These are phyloP conservation scores for Ramalina peruviana DNA, from an alignment of 495 filamentous ascomycete species.

Conservation along the genomic window DNA sequence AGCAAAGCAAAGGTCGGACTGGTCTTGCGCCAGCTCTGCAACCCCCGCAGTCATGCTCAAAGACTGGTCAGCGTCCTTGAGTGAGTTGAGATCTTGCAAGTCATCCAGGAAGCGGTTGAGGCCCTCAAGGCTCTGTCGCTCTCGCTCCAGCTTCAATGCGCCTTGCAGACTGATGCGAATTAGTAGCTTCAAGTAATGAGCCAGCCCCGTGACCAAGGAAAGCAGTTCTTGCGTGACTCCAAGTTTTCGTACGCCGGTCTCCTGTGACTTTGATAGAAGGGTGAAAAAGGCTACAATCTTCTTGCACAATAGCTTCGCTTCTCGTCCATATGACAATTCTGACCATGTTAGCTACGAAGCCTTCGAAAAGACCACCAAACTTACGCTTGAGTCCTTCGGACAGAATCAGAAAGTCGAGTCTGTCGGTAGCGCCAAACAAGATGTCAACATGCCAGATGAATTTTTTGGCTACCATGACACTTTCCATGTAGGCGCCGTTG, in stretches of 20 bases:
- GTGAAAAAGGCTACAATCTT: constrained; percentile 98
- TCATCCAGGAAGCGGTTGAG: constrained; percentile 70
- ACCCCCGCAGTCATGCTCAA: constrained; percentile 63
- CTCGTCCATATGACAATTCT: constrained; percentile 83
- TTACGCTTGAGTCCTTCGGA: constrained; percentile 61
- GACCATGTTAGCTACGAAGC: constrained; percentile 4
- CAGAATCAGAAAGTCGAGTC: constrained; percentile 59
- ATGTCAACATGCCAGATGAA: constrained; percentile 96
- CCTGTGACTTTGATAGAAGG: constrained; percentile 82
- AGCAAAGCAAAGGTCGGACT: constrained; percentile 65
- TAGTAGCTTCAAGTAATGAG: constrained; percentile 95
- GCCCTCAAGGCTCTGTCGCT: constrained; percentile 57
- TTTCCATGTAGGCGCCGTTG: constrained; percentile 92
- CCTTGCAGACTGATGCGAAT: constrained; percentile 96
- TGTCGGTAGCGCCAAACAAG: constrained; percentile 78
- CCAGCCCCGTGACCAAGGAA: constrained; percentile 87
- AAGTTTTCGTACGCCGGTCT: constrained; percentile 69
- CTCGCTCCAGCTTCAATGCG: constrained; percentile 77
- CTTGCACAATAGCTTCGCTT: constrained; percentile 96
- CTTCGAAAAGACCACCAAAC: constrained; percentile 9
- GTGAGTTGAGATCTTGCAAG: constrained; percentile 56
- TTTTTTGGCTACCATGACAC: constrained; percentile 86
- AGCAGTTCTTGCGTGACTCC: constrained; percentile 95
- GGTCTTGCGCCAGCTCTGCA: constrained; percentile 54
- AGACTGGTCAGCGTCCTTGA: constrained; percentile 55